Evolutionary conservation across 2,329 filamentous ascomycete species (phyloP).

Genomic region (Hymenoscyphus albidus): DNA sequence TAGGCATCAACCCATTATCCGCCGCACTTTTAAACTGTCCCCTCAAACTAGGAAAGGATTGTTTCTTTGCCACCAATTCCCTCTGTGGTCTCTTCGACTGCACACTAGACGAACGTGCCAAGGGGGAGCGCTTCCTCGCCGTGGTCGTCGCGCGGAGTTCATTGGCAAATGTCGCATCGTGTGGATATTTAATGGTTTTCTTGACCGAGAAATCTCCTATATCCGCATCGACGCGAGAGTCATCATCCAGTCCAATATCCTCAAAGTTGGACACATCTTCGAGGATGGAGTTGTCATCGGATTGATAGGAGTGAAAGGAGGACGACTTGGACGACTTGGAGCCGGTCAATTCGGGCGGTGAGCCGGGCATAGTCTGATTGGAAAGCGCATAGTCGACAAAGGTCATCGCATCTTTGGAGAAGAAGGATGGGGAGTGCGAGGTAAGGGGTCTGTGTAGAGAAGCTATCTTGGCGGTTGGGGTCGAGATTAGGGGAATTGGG

Average conservation of each 20-base stretch:
- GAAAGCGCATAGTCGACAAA: conserved; percentile 26
- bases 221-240: conserved; percentile 39
- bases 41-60: conserved; percentile 26
- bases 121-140: conserved; percentile 27
- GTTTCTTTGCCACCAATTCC: conserved; percentile 31
- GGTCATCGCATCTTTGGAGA: conserved; percentile 32
- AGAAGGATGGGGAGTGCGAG: conserved; percentile 18
- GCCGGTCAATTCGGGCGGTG: conserved; percentile 72
- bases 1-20: conserved; percentile 31
- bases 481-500: neutral
- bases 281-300: conserved; percentile 66
- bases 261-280: conserved; percentile 82
- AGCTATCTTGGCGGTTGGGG: conserved; percentile 33
- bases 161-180: conserved; percentile 26
- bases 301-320: conserved; percentile 71
- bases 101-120: conserved; percentile 25
- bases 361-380: conserved; percentile 48
- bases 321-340: conserved; percentile 91
- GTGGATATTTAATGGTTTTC: conserved; percentile 25
- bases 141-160: conserved; percentile 26
- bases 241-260: conserved; percentile 82
- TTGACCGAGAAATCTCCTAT: conserved; percentile 32
- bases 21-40: conserved; percentile 28
- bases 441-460: conserved; percentile 29
- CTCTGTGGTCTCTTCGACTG: conserved; percentile 22